Base-by-base conservation (phyloP, 2,329 filamentous ascomycete genomes). In the Sclerotinia minor region DNA sequence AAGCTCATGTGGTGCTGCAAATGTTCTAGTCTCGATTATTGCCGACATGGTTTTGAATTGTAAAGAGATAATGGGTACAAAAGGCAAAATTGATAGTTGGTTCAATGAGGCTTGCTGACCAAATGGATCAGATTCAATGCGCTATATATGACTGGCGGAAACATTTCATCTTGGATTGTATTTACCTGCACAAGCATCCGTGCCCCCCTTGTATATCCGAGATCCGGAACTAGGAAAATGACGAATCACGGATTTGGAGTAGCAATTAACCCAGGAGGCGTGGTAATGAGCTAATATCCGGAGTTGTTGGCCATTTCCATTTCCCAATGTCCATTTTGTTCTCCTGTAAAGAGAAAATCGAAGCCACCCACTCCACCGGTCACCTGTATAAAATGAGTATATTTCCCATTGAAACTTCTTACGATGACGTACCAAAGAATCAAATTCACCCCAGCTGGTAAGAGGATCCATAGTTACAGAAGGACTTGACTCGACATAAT, bases 371-470 rank as follows among this genome's bases (percentile, higher is more conserved):
- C 67, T 45, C 71, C 71, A 29, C 69, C 68, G 5, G 70, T 72
- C 8, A 72, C 71, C 71, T 72, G 29, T 57, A 26, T 6, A n/a
- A n/a, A 38, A 38, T 65, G 11, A 63, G 59, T n/a, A 63, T 21
- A 63, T 19, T 38, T 38, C n/a, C 41, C 21, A 59, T 58, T n/a
- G 38, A 47, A 19, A 38, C 1, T 44, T 29, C 5, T 35, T 13
- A 17, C n/a, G 15, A 38, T 15, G 9, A 66, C 65, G 68, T 53
- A 73, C 76, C 35, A 78, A 66, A 21, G 75, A 78, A 67, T 77
- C 74, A 44, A 75, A 75, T 9, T 75, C 72, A 9, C 73, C 72
- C 75, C 73, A 77, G 32, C 73, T 69, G 5, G 74, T 72, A 32
- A 76, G 50, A 54, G 74, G 68, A 17, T 67, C 67, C 64, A 73